Base-by-base conservation (phyloP, 306 rosid species). In the Castanea crenata region DNA sequence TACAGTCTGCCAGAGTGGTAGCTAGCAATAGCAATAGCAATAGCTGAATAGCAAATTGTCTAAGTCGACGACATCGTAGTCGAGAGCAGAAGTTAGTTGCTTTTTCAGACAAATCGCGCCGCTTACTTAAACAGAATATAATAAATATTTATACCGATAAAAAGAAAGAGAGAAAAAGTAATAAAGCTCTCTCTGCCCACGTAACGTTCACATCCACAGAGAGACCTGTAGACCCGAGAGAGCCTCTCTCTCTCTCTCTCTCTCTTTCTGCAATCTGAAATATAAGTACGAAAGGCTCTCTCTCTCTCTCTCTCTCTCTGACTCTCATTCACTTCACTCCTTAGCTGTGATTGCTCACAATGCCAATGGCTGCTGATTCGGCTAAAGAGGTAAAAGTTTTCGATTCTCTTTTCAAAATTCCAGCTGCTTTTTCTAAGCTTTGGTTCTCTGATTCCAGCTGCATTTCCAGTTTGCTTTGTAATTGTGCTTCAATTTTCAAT, bases 291-390 rank as follows among this genome's bases (percentile, higher is more conserved):
- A 44, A 44, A 44, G 12, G 51, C 32, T 76, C 72, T 23, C 88
- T 21, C 65, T 79, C 78, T 72, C 76, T 58, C 34, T n/a, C 73
- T 1, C 19, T 79, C 78, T 72, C 76, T 58, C 34, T n/a, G 65
- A 69, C 46, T 57, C 46, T 1, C 19, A 4, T 8, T 0, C 3
- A 4, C 55, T 49, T 65, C 75, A 11, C 34, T 19, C 41, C n/a
- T 27, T 7, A 54, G 69, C 10, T 38, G 1, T 49, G 54, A 12
- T 41, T 41, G 5, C 54, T 75, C 68, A 56, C 70, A 51, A 80
- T 38, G 32, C 81, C 81, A 78, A 88, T 87, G 94, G 85, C 91
- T 3, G 64, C 80, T 11, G 78, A 82, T 84, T 79, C 78, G 59
- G 82, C 83, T 25, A 74, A 18, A 5, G 86, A 86, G 90, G 96